A percentile compares a stretch with the other conserved stretches of the same genome.
Evolutionary conservation across 2,329 filamentous ascomycete species (phyloP).

Genomic region (Xylariaceae sp.): DNA sequence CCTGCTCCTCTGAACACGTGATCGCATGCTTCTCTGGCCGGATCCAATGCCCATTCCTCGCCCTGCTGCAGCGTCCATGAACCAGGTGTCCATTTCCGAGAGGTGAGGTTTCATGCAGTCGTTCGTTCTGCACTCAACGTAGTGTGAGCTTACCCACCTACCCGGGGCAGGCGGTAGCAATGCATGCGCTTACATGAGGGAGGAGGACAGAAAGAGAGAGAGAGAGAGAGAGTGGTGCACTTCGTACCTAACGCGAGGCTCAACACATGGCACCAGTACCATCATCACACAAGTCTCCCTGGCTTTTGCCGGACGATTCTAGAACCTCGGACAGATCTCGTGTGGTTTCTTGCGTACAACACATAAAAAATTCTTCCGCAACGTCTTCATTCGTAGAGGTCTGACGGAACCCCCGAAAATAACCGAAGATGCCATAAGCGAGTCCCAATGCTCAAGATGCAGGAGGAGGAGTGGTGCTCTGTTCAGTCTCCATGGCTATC

Average conservation of each 20-base stretch:
- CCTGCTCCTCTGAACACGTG: background rate
- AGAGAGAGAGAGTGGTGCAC: background rate
- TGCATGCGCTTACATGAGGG: background rate
- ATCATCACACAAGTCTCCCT: too few relatives aligned
- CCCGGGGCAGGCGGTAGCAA: background rate
- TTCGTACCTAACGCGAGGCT: too few relatives aligned
- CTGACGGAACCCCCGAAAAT: background rate
- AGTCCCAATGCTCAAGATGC: constrained; percentile 3
- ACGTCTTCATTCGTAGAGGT: too few relatives aligned
- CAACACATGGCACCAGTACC: too few relatives aligned
- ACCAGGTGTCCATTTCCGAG: too few relatives aligned
- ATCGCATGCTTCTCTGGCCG: background rate
- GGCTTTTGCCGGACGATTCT: too few relatives aligned
- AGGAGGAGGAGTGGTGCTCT: constrained; percentile 23
- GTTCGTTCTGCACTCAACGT: background rate
- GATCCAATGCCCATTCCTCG: background rate
- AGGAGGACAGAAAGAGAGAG: background rate
- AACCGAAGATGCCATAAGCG: background rate
- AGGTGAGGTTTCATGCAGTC: background rate
- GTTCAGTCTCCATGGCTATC: constrained; percentile 43
- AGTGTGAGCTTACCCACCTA: background rate
- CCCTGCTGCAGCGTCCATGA: background rate
- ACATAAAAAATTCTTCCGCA: too few relatives aligned
- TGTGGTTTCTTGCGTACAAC: too few relatives aligned
- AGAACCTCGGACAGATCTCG: too few relatives aligned